Percentiles rank a stretch among this genome's conserved stretches.
These are phyloP conservation scores for Cryphonectria naterciae DNA, from an alignment of 2,329 filamentous ascomycete species.

Conservation along the genomic window DNA sequence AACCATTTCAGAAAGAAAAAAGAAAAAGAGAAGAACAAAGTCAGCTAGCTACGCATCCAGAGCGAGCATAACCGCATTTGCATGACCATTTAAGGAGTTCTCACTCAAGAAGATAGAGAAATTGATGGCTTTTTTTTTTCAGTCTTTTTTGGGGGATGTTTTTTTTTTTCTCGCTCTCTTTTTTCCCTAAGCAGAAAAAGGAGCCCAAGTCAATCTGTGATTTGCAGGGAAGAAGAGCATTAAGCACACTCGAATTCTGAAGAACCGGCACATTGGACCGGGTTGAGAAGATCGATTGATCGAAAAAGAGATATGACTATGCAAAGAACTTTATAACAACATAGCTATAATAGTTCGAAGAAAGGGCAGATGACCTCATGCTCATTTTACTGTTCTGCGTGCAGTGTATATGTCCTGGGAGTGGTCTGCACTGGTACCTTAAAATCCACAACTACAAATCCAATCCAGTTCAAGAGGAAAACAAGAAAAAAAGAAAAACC, in stretches of 20 bases:
- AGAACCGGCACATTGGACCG: not conserved
- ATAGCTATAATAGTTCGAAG: not conserved
- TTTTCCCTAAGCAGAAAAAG: not conserved
- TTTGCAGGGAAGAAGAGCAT: not conserved
- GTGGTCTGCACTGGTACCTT: not conserved
- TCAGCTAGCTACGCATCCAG: slow-evolving; percentile 5
- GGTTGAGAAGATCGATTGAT: not conserved
- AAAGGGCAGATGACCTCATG: not conserved
- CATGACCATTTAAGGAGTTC: slow-evolving; percentile 1
- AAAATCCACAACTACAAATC: not conserved
- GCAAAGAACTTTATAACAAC: not conserved
- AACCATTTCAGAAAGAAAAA: slow-evolving; percentile 4
- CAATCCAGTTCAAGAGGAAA: too few species aligned
- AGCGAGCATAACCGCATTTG: slow-evolving; percentile 18
- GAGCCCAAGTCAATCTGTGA: not conserved
- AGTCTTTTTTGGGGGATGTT: too few species aligned
- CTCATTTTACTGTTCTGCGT: not conserved
- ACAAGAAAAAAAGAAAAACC: too few species aligned
- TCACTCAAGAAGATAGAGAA: slow-evolving; percentile 13
- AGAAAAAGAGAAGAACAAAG: not conserved
- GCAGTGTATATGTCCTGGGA: not conserved
- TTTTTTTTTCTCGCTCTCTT: too few species aligned
- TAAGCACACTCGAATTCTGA: not conserved
- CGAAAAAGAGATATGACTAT: not conserved
- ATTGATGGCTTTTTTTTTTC: not conserved